Conservation (phyloP, 495 filamentous ascomycete species). For the Penicillium manginii region DNA sequence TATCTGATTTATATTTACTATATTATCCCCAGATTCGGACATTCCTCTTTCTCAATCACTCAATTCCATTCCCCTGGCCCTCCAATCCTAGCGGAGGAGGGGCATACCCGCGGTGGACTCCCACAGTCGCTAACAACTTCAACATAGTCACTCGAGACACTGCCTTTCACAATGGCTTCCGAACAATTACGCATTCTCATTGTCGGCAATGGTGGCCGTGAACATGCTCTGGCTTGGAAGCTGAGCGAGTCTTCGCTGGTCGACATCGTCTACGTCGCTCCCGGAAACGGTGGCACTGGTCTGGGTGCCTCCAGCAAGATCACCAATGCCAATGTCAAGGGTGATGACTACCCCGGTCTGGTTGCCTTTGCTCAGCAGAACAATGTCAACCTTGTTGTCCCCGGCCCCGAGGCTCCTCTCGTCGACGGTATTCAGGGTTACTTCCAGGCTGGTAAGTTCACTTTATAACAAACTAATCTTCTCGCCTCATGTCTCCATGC, state of each 20-base stretch:
- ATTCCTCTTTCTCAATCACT: conserved; percentile 2
- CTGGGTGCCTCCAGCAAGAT: conserved; percentile 63
- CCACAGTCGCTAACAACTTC: conserved; percentile 28
- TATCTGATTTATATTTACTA: not conserved
- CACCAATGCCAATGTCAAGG: conserved; percentile 70
- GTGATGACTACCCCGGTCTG: conserved; percentile 76
- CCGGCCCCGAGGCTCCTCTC: conserved; percentile 91
- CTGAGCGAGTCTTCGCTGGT: conserved; percentile 74
- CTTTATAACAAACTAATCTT: not conserved
- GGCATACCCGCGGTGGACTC: conserved; percentile 34
- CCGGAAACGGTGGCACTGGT: conserved; percentile 91
- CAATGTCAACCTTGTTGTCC: conserved; percentile 81
- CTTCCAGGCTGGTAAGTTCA: conserved; percentile 64
- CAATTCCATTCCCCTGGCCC: not conserved
- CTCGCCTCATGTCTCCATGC: not conserved
- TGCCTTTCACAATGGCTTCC: conserved; percentile 42
- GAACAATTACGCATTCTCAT: conserved; percentile 70
- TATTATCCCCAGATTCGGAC: no score
- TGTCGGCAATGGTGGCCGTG: conserved; percentile 89
- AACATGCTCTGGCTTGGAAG: conserved; percentile 96
- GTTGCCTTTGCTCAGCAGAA: conserved; percentile 74
- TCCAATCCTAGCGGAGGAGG: conserved; percentile 17
- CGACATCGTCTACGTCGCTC: conserved; percentile 51
- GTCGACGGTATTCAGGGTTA: conserved; percentile 86
- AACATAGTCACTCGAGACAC: conserved; percentile 38